Conservation (phyloP, 1,139 yeast genomes). For the Yamadazyma aaseri region DNA sequence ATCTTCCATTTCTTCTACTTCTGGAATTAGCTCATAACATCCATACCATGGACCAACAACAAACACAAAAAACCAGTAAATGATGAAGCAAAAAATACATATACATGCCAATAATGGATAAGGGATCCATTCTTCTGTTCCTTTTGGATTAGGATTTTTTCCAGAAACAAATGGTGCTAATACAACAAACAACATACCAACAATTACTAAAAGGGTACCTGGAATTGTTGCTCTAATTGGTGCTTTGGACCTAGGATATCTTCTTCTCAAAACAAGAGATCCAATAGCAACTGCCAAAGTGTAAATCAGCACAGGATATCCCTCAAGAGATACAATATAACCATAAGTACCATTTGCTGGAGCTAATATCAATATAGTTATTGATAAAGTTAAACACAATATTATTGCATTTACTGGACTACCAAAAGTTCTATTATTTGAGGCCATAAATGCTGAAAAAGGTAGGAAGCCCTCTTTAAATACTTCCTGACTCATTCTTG, state of each 20-base stretch:
- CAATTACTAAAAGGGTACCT: slow-evolving; percentile 44
- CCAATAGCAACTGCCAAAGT: slow-evolving; percentile 52
- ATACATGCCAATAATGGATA: slow-evolving; percentile 45
- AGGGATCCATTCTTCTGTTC: slow-evolving; percentile 50
- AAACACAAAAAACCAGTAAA: slow-evolving; percentile 53
- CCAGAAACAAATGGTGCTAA: slow-evolving; percentile 48
- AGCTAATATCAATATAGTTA: slow-evolving; percentile 53
- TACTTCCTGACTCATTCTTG: slow-evolving; percentile 63
- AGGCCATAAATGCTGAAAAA: slow-evolving; percentile 49
- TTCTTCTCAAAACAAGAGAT: slow-evolving; percentile 45
- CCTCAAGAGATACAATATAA: slow-evolving; percentile 69
- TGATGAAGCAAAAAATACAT: slow-evolving; percentile 31
- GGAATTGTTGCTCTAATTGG: slow-evolving; percentile 48
- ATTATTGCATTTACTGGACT: slow-evolving; percentile 53
- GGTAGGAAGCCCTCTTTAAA: slow-evolving; percentile 62
- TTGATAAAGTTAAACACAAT: slow-evolving; percentile 36
- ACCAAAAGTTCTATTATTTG: slow-evolving; percentile 56
- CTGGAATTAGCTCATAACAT: slow-evolving; percentile 41
- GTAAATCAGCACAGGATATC: slow-evolving; percentile 62
- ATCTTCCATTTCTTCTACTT: slow-evolving; percentile 43
- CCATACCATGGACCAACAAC: slow-evolving; percentile 42
- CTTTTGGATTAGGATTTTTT: slow-evolving; percentile 39
- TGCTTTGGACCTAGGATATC: slow-evolving; percentile 46
- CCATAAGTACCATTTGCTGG: slow-evolving; percentile 81
- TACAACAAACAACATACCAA: slow-evolving; percentile 39